phyloP scores from a whole-genome alignment of 352 stramenopile genomes.

The Aphanomyces cochlioides region DNA sequence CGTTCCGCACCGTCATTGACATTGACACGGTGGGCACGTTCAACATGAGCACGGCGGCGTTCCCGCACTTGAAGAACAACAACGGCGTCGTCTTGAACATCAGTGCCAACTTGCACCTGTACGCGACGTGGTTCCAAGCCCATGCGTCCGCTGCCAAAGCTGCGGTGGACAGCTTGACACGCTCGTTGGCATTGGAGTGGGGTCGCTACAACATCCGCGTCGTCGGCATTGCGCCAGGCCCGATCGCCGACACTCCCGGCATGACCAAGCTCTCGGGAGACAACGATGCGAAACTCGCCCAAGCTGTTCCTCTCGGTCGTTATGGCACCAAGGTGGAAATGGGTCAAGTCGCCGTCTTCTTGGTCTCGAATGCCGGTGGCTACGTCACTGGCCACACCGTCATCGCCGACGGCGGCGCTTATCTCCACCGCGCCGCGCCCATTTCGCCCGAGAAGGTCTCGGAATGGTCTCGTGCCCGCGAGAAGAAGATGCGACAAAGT shows the following conservation, averaged over 20 bases:
- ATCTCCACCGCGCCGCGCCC: constrained; percentile 68
- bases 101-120: constrained; percentile 89
- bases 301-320: constrained; percentile 62
- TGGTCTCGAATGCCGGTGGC: constrained; percentile 65
- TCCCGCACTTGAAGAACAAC: constrained; percentile 67
- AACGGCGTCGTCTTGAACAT: constrained; percentile 94
- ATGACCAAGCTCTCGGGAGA: constrained; percentile 87
- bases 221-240: constrained; percentile 92
- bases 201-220: constrained; percentile 91
- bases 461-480: constrained; percentile 72
- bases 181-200: constrained; percentile 95
- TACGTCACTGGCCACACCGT: constrained; percentile 82
- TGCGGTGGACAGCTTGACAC: constrained; percentile 93
- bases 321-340: constrained; percentile 85
- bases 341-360: constrained; percentile 70
- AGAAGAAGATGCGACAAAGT: constrained; percentile 54
- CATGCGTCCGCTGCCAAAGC: constrained; percentile 94
- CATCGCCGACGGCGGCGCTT: constrained; percentile 80
- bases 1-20: constrained; percentile 95
- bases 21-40: constrained; percentile 96
- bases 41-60: constrained; percentile 92
- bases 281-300: constrained; percentile 39
- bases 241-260: constrained; percentile 93
- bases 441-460: constrained; percentile 70
- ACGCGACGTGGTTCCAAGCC: constrained; percentile 91